phyloP scores from a whole-genome alignment of 495 filamentous ascomycete genomes.

The Neurospora africana region DNA sequence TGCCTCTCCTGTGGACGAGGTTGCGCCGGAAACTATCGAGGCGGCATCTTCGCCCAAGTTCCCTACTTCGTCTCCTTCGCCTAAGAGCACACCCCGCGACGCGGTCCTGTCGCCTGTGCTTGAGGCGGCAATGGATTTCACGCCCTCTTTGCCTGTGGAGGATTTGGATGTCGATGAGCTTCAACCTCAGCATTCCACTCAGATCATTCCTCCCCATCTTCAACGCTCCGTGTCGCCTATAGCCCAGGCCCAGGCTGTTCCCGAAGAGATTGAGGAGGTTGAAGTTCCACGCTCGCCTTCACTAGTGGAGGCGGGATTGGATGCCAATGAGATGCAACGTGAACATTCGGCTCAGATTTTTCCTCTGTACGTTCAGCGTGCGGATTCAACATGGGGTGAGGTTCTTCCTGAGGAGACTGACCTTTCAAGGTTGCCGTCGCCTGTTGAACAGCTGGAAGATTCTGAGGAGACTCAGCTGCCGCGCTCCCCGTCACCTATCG shows the following conservation, averaged over 20 bases:
- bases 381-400: neutral
- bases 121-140: neutral
- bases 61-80: neutral
- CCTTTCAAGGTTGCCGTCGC: neutral
- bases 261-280: neutral
- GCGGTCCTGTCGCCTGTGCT: neutral
- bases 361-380: neutral
- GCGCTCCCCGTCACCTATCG: neutral
- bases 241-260: neutral
- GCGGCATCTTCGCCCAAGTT: neutral
- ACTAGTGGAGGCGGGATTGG: neutral
- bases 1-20: neutral
- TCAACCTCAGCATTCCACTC: neutral
- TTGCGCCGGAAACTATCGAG: neutral
- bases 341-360: neutral
- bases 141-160: neutral
- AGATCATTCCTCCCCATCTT: neutral
- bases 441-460: no score
- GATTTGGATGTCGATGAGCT: neutral
- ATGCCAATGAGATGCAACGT: neutral
- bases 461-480: neutral
- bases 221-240: neutral
- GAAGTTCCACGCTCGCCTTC: neutral
- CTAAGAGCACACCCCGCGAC: neutral
- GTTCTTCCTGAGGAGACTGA: neutral